A percentile compares a stretch with the other conserved stretches of the same genome.
phyloP scores from a whole-genome alignment of 495 filamentous ascomycete species.

The Lophiotrema nucula region DNA sequence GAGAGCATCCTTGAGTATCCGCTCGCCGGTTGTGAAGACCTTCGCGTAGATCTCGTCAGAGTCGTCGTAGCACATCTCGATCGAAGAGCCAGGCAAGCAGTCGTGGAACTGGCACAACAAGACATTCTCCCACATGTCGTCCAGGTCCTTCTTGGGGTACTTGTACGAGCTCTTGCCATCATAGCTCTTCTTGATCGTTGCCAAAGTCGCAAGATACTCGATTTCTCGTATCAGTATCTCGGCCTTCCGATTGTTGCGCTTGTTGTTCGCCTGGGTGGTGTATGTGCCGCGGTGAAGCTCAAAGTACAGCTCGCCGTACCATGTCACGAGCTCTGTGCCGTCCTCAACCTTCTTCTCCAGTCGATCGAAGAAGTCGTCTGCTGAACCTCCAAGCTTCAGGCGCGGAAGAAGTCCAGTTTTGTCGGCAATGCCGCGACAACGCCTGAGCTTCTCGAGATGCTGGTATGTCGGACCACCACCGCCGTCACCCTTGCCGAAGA shows the following conservation, averaged over 20 bases:
- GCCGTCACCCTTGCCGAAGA: slow-evolving; percentile 95
- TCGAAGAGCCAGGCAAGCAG: slow-evolving; percentile 89
- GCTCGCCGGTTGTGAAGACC: slow-evolving; percentile 74
- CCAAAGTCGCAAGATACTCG: slow-evolving; percentile 83
- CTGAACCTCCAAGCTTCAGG: slow-evolving; percentile 84
- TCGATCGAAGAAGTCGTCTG: slow-evolving; percentile 92
- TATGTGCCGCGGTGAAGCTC: slow-evolving; percentile 96
- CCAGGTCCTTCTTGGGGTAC: slow-evolving; percentile 88
- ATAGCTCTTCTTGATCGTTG: slow-evolving; percentile 63
- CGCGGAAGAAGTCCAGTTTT: slow-evolving; percentile 78
- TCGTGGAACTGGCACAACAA: slow-evolving; percentile 96
- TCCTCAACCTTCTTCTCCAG: slow-evolving; percentile 70
- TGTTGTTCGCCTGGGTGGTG: slow-evolving; percentile 96
- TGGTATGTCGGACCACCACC: slow-evolving; percentile 93
- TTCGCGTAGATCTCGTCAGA: slow-evolving; percentile 78
- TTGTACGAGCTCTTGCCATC: slow-evolving; percentile 53
- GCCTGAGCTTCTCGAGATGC: slow-evolving; percentile 88
- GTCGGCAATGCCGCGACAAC: slow-evolving; percentile 92
- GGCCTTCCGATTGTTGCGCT: slow-evolving; percentile 82
- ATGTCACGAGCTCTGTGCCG: slow-evolving; percentile 81
- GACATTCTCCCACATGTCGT: slow-evolving; percentile 86
- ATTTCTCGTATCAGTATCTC: slow-evolving; percentile 84
- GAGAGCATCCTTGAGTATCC: slow-evolving; percentile 67
- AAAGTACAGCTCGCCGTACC: slow-evolving; percentile 98
- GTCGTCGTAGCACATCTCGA: slow-evolving; percentile 96